Evolutionary conservation across 2,329 filamentous ascomycete species (phyloP).

Genomic region (Teratosphaeria gauchensis): DNA sequence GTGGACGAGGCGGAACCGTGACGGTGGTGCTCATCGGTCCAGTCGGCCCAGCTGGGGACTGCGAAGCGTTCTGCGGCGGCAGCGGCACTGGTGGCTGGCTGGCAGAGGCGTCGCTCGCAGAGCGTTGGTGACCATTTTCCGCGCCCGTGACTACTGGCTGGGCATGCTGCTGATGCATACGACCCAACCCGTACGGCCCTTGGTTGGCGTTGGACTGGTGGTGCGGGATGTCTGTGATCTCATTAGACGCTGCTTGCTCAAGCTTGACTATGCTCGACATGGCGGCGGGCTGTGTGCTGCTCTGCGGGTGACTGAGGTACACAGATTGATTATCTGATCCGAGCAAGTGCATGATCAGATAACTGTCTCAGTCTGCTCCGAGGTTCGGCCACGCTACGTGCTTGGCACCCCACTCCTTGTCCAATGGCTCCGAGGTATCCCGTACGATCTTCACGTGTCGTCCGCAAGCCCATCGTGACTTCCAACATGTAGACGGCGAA

Average conservation of each 20-base stretch:
- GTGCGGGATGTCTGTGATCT: neutral
- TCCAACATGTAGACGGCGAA: neutral
- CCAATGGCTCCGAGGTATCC: neutral
- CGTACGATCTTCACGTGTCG: neutral
- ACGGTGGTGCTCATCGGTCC: slow-evolving; percentile 31
- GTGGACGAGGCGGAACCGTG: slow-evolving; percentile 34
- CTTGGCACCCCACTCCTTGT: neutral
- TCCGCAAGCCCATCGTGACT: neutral
- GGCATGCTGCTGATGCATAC: neutral
- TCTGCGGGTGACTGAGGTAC: neutral
- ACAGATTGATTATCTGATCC: neutral
- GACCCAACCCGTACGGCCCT: neutral
- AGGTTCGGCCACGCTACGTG: neutral
- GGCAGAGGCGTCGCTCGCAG: neutral
- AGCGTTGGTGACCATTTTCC: neutral
- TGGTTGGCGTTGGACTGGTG: neutral
- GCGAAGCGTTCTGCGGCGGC: neutral
- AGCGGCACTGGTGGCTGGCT: slow-evolving; percentile 1
- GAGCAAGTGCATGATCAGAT: neutral
- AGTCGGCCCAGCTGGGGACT: neutral
- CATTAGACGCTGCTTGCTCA: neutral
- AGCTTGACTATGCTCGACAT: neutral
- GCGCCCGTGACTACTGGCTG: neutral
- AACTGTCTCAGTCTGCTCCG: neutral
- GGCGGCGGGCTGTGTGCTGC: neutral